Conservation (phyloP, 495 filamentous ascomycete genomes). For the Pseudotulostoma volvatum region DNA sequence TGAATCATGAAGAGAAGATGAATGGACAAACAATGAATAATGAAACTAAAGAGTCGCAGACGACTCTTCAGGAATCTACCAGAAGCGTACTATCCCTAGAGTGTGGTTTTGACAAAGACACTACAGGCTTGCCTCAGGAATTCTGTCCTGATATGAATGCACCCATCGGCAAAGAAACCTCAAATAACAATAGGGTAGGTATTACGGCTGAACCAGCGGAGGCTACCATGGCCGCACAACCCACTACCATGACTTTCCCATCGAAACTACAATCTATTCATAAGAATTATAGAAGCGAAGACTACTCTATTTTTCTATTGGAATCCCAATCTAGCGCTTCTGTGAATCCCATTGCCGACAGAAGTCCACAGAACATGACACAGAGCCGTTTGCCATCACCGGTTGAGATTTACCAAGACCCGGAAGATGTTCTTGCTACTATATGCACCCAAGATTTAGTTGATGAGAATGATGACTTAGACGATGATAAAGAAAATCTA, state of each 20-base stretch:
- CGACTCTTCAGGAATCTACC: neutral
- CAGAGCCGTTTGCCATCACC: too few species aligned
- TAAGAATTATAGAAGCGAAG: too few species aligned
- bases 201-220: neutral
- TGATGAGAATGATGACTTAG: slow-evolving; percentile 10
- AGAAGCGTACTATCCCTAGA: too few species aligned
- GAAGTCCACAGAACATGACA: too few species aligned
- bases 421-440: neutral
- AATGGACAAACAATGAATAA: neutral
- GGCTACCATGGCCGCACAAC: neutral
- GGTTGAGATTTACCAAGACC: neutral
- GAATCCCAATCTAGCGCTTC: too few species aligned
- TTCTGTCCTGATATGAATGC: slow-evolving; percentile 5
- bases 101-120: slow-evolving; percentile 30
- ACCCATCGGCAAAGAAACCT: neutral
- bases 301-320: too few species aligned
- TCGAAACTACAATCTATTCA: too few species aligned
- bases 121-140: slow-evolving; percentile 22
- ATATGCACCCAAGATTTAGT: slow-evolving; percentile 3
- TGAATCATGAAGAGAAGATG: neutral
- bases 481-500: slow-evolving; percentile 10
- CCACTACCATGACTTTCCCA: neutral
- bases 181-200: too few species aligned
- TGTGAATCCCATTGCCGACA: too few species aligned
- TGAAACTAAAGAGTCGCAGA: neutral